phyloP scores from a whole-genome alignment of 164 flowering plant species.

The Euptelea pleiosperma region DNA sequence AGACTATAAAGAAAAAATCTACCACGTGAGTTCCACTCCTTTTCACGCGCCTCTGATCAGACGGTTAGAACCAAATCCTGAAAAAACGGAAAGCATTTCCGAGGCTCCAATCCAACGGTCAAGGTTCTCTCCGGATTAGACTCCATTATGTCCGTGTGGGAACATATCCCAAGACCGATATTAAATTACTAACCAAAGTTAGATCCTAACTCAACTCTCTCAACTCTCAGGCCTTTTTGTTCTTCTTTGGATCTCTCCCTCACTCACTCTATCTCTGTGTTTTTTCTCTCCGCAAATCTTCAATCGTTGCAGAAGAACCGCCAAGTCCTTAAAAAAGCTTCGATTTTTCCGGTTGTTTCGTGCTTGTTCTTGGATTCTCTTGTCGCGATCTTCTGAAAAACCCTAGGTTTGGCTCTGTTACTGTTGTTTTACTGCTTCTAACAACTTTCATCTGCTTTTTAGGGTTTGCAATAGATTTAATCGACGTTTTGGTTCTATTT shows the following conservation, averaged over 20 bases:
- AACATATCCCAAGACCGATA: too few species aligned
- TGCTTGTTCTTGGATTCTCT: neutral
- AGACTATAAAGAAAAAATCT: too few species aligned
- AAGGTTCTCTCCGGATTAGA: too few species aligned
- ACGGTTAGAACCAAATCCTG: too few species aligned
- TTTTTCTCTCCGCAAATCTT: neutral
- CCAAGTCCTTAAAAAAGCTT: neutral
- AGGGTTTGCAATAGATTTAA: neutral
- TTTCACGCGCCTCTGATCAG: too few species aligned
- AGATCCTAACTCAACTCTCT: too few species aligned
- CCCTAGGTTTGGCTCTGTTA: constrained; percentile 7
- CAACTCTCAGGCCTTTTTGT: too few species aligned
- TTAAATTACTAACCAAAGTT: too few species aligned
- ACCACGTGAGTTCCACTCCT: too few species aligned
- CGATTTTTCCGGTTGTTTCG: neutral
- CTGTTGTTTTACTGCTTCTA: neutral
- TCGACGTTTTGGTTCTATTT: neutral
- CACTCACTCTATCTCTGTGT: neutral
- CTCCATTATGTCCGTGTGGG: too few species aligned
- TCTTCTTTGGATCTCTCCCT: neutral
- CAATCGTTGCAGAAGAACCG: neutral
- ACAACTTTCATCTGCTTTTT: neutral
- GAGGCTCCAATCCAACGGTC: too few species aligned
- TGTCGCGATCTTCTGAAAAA: neutral
- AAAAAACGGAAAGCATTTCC: too few species aligned